Conservation (phyloP, 495 filamentous ascomycete species). For the Polyplosphaeria fusca region DNA sequence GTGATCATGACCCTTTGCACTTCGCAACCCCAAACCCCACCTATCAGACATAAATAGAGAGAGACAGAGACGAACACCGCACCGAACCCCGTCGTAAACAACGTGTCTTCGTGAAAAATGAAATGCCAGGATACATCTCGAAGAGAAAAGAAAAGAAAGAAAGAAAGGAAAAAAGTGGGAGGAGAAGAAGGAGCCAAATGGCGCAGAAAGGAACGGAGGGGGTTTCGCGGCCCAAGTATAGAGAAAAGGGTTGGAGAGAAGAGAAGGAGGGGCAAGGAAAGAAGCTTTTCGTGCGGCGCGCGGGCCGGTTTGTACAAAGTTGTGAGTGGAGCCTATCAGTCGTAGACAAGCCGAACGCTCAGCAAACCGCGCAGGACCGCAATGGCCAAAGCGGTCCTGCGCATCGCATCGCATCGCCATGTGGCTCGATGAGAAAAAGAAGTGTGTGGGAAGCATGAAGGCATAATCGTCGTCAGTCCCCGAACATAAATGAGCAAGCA, state of each 20-base stretch:
- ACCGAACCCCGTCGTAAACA: neutral
- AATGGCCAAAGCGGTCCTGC: neutral
- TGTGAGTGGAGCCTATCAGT: neutral
- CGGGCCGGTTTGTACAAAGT: neutral
- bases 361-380: neutral
- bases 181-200: neutral
- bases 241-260: too few species aligned
- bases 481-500: neutral
- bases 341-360: neutral
- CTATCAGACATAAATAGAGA: neutral
- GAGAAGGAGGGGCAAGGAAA: too few species aligned
- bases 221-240: neutral
- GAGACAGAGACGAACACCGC: too few species aligned
- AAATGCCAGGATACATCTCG: neutral
- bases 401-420: neutral
- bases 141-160: conserved; percentile 5
- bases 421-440: neutral
- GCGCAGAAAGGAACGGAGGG: neutral
- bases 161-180: neutral
- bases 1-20: neutral
- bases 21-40: neutral
- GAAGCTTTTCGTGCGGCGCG: too few species aligned
- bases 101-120: conserved; percentile 11
- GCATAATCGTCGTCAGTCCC: conserved; percentile 1
- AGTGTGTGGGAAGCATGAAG: neutral